Evolutionary conservation across 2,329 filamentous ascomycete genomes (phyloP).

Genomic region (Aspergillus calidoustus): DNA sequence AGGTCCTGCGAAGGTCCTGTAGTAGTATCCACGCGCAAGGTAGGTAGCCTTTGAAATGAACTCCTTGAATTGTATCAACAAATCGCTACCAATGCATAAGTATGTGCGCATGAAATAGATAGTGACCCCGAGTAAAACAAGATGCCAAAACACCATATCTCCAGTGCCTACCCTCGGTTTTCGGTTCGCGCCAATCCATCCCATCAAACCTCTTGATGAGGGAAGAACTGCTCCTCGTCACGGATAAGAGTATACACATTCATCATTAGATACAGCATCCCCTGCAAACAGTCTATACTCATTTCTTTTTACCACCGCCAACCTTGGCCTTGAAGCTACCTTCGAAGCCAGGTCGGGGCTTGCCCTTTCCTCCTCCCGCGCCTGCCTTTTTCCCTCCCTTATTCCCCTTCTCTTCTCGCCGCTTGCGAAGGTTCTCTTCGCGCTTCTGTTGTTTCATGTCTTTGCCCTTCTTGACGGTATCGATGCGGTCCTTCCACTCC

Average conservation of each 20-base stretch:
- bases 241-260: constrained; percentile 12
- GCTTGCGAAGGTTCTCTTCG: constrained; percentile 75
- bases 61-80: constrained; percentile 27
- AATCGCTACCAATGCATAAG: constrained; percentile 35
- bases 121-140: constrained; percentile 17
- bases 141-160: constrained; percentile 26
- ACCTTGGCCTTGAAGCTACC: constrained; percentile 67
- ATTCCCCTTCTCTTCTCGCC: constrained; percentile 74
- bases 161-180: constrained; percentile 20
- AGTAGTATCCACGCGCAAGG: too few relatives aligned
- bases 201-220: background rate
- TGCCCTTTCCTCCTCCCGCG: constrained; percentile 49
- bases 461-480: constrained; percentile 74
- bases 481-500: constrained; percentile 77
- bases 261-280: constrained; percentile 14
- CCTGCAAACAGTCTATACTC: constrained; percentile 15
- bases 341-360: constrained; percentile 70
- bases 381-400: constrained; percentile 50
- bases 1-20: too few relatives aligned
- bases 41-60: constrained; percentile 11
- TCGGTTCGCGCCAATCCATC: constrained; percentile 5
- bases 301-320: constrained; percentile 50
- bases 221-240: constrained; percentile 2
- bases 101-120: constrained; percentile 27
- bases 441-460: constrained; percentile 82